Percentiles rank a stretch among this genome's conserved stretches.
phyloP scores from a whole-genome alignment of 176 grass and related monocot species.

The sorghum (Sorghum bicolor) region Sorghum_bicolor_NCBIv3 NC_012871.2:66503501-66504000 shows the following conservation, averaged over 20 bases:
- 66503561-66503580: background rate
- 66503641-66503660: conserved; percentile 60
- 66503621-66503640: conserved; percentile 57
- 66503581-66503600: background rate
- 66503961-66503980: background rate
- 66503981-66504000: background rate
- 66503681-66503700: conserved; percentile 48
- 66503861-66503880: background rate
- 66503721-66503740: background rate
- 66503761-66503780: background rate
- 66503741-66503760: background rate
- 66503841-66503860: background rate
- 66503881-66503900: background rate
- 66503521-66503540: conserved; percentile 4
- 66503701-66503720: conserved; percentile 2
- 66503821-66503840: background rate
- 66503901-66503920: background rate
- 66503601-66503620: conserved; percentile 87
- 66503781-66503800: background rate
- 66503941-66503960: background rate
- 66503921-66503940: background rate
- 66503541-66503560: background rate
- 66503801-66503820: background rate
- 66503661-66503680: conserved; percentile 86
- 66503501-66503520: background rate